These are phyloP conservation scores for Erythrobasidium yunnanense DNA, from an alignment of 768 basidiomycete genomes.

Conservation along the genomic window DNA sequence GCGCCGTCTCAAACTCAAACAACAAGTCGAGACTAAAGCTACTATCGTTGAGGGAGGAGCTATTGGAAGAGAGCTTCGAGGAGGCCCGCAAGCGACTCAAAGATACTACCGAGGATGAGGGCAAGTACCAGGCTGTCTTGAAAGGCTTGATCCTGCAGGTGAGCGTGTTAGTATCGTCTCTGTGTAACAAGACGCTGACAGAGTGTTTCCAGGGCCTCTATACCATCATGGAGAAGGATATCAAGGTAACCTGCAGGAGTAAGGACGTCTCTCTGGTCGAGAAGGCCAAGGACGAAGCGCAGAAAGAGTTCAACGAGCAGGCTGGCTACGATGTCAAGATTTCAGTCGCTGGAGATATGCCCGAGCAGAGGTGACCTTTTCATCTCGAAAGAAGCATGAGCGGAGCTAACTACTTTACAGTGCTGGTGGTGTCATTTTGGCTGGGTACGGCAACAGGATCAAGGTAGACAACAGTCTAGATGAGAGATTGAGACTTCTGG, in stretches of 20 bases:
- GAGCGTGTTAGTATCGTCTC: conserved; percentile 21
- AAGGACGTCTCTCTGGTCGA: conserved; percentile 56
- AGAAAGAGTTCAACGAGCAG: conserved; percentile 59
- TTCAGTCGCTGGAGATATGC: conserved; percentile 54
- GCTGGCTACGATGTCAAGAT: conserved; percentile 58
- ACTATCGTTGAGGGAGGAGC: conserved; percentile 80
- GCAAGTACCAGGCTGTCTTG: conserved; percentile 67
- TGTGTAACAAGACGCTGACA: background rate
- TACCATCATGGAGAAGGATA: conserved; percentile 62
- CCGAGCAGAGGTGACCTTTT: conserved; percentile 53
- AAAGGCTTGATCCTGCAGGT: conserved; percentile 72
- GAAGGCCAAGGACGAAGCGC: conserved; percentile 58
- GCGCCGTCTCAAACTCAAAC: conserved; percentile 86
- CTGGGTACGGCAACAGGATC: conserved; percentile 63
- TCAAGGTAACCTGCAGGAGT: conserved; percentile 57
- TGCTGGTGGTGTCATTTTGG: conserved; percentile 73
- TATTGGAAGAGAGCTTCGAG: conserved; percentile 76
- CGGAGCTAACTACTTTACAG: conserved; percentile 43
- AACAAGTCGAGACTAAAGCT: conserved; percentile 89
- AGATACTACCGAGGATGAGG: conserved; percentile 55
- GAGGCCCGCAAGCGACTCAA: conserved; percentile 57
- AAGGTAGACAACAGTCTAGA: conserved; percentile 89
- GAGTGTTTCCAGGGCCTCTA: conserved; percentile 52
- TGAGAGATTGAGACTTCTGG: conserved; percentile 73
- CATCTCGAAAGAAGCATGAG: background rate